phyloP scores from a whole-genome alignment of 768 basidiomycete species.

The Amanita jacksonii region DNA sequence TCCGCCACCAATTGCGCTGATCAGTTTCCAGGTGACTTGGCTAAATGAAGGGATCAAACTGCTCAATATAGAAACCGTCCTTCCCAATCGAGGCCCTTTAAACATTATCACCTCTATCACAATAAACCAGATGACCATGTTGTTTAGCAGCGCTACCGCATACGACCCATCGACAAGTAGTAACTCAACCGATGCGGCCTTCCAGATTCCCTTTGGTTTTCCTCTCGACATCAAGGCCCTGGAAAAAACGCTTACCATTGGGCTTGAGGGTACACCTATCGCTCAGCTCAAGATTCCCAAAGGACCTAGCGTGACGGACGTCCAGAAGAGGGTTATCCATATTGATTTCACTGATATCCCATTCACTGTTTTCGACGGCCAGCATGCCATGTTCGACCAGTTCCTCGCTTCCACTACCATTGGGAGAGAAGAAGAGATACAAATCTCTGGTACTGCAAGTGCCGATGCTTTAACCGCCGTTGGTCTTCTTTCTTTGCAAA shows the following conservation, averaged over 20 bases:
- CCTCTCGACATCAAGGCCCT: slow-evolving; percentile 57
- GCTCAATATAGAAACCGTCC: slow-evolving; percentile 44
- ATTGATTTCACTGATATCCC: slow-evolving; percentile 51
- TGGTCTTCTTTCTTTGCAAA: slow-evolving; percentile 55
- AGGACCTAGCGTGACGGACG: slow-evolving; percentile 48
- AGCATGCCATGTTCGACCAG: slow-evolving; percentile 42
- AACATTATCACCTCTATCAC: slow-evolving; percentile 55
- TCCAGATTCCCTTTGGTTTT: slow-evolving; percentile 61
- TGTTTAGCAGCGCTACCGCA: slow-evolving; percentile 48
- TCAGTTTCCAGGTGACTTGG: slow-evolving; percentile 47
- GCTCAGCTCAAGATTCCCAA: slow-evolving; percentile 53
- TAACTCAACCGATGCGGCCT: slow-evolving; percentile 49
- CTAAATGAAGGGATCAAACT: slow-evolving; percentile 61
- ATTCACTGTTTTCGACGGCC: slow-evolving; percentile 41
- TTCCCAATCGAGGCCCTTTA: slow-evolving; percentile 55
- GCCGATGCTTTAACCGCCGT: slow-evolving; percentile 52
- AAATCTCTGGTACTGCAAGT: slow-evolving; percentile 46
- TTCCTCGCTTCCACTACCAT: slow-evolving; percentile 56
- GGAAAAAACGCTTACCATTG: slow-evolving; percentile 48
- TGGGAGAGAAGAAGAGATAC: slow-evolving; percentile 33
- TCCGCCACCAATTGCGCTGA: background rate
- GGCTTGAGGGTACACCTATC: slow-evolving; percentile 41
- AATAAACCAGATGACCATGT: slow-evolving; percentile 47
- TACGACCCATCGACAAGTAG: slow-evolving; percentile 52
- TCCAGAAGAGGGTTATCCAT: slow-evolving; percentile 50